Evolutionary conservation across 139 green algal genomes (phyloP).

Genomic region (Parachlorella kessleri): DNA sequence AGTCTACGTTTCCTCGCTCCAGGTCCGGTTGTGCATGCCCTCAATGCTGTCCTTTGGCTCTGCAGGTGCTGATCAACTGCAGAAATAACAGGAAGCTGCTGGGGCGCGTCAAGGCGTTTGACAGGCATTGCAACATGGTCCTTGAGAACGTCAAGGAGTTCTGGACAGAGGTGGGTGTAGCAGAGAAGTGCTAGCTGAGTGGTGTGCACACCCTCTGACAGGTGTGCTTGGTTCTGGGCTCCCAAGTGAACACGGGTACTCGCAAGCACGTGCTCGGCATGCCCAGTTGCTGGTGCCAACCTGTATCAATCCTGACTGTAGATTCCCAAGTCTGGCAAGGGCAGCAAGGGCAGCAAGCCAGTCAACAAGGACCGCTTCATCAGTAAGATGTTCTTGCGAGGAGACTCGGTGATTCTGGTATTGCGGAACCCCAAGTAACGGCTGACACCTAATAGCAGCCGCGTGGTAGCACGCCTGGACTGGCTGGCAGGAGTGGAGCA

Average conservation of each 20-base stretch:
- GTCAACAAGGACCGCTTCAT: conserved; percentile 99
- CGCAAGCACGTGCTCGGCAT: too few species aligned
- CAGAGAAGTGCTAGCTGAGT: too few species aligned
- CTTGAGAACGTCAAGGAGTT: conserved; percentile 99
- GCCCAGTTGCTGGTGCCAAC: too few species aligned
- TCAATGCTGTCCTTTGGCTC: not conserved
- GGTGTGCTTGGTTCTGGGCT: too few species aligned
- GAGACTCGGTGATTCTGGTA: conserved; percentile 98
- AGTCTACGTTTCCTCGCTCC: not conserved
- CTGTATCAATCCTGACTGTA: too few species aligned
- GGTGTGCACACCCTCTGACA: too few species aligned
- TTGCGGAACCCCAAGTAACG: conserved; percentile 90
- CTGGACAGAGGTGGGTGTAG: conserved; percentile 91
- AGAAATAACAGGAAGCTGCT: conserved; percentile 99
- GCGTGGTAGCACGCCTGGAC: too few species aligned
- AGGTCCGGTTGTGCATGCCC: not conserved
- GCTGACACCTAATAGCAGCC: too few species aligned
- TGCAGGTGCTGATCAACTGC: conserved; percentile 98
- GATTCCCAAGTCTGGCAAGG: conserved; percentile 92
- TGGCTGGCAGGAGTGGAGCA: too few species aligned
- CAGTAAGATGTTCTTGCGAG: conserved; percentile 97
- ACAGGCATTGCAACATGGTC: conserved; percentile 99
- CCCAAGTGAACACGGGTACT: too few species aligned
- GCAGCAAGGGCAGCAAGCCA: conserved; percentile 83
- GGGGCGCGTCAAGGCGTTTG: conserved; percentile 97